Evolutionary conservation across 2,329 filamentous ascomycete genomes (phyloP), one percentile per base, ranked within the genome.

Genomic region (Verticillium tricorpus): DNA sequence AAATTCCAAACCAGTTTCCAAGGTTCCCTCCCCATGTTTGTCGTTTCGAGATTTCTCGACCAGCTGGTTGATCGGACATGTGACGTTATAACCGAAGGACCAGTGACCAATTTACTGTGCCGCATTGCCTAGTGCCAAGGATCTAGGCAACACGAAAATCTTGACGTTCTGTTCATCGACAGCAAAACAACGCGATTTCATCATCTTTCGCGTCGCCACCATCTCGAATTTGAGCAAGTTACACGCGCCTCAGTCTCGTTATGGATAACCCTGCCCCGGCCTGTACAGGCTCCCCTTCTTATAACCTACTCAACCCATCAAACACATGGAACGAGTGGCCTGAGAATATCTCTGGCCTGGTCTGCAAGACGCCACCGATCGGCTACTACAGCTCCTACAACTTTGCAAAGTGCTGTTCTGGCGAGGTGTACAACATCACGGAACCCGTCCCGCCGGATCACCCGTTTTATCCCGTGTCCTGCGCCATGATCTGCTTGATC

Each of bases 361-460:
- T 62, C 32, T 62, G 60, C 57, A 62, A 62, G 60, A 62, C 57
- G 3, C 60, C 60, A 7, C 57, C 60, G 3, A 28, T 56, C 17
- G 57, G 50, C 28, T 52, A 52, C 57, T 31, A 35, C 17, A 9
- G 32, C 32, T 50, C 60, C 6, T 14, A 50, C 14, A 57, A 35
- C 28, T 62, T 62, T 25, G 57, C 60, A 2, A 19, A 62, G 5
- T 62, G 60, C 54, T 57, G 61, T 54, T 62, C 61, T 15, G 54
- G 60, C 50, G 37, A 15, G 32, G 45, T 59, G 17, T 62, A 62
- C 57, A 62, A 59, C 60, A 56, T 62, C 25, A 62, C 60, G 9
- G 37, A 50, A 22, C 25, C 52, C 14, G 56, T 52, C 1, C 31
- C 28, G 17, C 37, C 57, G 14, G 25, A 28, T n/a, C 32, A 62